Percentiles rank a stretch among this genome's conserved stretches.
Evolutionary conservation across 257 asterid genomes (phyloP).

Genomic region (Perilla frutescens): DNA sequence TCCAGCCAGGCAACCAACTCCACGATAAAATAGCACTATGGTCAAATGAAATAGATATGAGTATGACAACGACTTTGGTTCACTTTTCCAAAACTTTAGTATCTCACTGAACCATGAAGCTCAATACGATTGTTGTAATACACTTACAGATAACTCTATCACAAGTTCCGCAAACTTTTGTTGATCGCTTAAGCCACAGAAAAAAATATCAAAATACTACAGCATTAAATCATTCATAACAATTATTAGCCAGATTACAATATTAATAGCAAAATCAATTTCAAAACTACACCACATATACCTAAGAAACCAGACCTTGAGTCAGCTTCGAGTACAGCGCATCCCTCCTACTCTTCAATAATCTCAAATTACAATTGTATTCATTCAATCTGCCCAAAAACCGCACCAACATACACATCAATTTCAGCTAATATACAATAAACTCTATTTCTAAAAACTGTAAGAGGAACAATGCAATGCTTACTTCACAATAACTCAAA

Average conservation of each 20-base stretch:
- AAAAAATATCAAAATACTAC: not conserved
- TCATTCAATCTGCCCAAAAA: conserved; percentile 68
- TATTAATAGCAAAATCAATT: conserved; percentile 4
- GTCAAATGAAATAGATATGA: conserved; percentile 2
- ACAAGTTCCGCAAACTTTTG: not conserved
- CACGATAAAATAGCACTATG: not conserved
- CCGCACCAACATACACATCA: conserved; percentile 27
- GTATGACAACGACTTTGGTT: not conserved
- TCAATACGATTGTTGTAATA: not conserved
- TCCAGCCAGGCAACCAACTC: conserved; percentile 8
- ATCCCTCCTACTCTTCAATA: conserved; percentile 74
- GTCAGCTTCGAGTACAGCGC: conserved; percentile 72
- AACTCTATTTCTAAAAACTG: not conserved
- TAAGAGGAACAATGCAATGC: not conserved
- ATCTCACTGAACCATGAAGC: conserved; percentile 2
- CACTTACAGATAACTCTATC: not conserved
- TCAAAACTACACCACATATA: conserved; percentile 32
- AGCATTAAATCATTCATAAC: not conserved
- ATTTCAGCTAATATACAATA: conserved; percentile 12
- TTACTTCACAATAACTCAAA: conserved; percentile 4
- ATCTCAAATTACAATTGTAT: conserved; percentile 59
- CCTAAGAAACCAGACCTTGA: conserved; percentile 87
- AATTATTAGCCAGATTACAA: not conserved
- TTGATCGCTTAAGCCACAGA: conserved; percentile 13
- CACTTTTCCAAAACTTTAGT: conserved; percentile 13